These are phyloP conservation scores for Thelonectria olida DNA, from an alignment of 2,329 filamentous ascomycete species.

Conservation along the genomic window DNA sequence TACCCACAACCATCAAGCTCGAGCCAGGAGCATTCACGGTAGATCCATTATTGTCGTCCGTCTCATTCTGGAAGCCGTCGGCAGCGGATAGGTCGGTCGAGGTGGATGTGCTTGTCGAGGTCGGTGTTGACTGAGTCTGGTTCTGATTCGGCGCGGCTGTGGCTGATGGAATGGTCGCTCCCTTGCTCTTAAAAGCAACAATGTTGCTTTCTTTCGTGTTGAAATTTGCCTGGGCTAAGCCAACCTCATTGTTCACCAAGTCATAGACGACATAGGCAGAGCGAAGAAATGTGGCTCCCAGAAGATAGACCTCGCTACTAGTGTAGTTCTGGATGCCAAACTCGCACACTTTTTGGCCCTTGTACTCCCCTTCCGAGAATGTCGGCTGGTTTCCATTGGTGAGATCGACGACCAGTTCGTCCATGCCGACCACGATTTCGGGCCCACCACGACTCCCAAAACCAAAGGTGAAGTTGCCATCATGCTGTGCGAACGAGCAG, in stretches of 20 bases:
- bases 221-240: slow-evolving; percentile 63
- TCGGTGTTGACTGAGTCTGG: slow-evolving; percentile 34
- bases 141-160: slow-evolving; percentile 54
- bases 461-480: slow-evolving; percentile 63
- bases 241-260: slow-evolving; percentile 65
- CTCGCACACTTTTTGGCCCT: slow-evolving; percentile 58
- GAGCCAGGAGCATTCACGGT: slow-evolving; percentile 21
- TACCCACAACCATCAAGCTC: slow-evolving; percentile 25
- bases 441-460: slow-evolving; percentile 60
- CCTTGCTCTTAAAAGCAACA: slow-evolving; percentile 58
- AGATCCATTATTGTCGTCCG: slow-evolving; percentile 29
- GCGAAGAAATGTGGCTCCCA: slow-evolving; percentile 68
- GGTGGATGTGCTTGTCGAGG: slow-evolving; percentile 25
- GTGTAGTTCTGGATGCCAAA: slow-evolving; percentile 66
- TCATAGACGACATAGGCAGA: slow-evolving; percentile 71
- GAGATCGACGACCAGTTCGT: slow-evolving; percentile 63
- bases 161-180: slow-evolving; percentile 61
- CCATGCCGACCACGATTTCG: slow-evolving; percentile 61
- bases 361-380: slow-evolving; percentile 53
- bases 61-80: slow-evolving; percentile 44
- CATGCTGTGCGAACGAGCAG: slow-evolving; percentile 56
- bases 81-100: slow-evolving; percentile 33
- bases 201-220: slow-evolving; percentile 61
- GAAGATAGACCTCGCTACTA: slow-evolving; percentile 51
- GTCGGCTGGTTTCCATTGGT: slow-evolving; percentile 43